Evolutionary conservation across 345 rosid species (phyloP).

Genomic region (Aurinia saxatilis): DNA sequence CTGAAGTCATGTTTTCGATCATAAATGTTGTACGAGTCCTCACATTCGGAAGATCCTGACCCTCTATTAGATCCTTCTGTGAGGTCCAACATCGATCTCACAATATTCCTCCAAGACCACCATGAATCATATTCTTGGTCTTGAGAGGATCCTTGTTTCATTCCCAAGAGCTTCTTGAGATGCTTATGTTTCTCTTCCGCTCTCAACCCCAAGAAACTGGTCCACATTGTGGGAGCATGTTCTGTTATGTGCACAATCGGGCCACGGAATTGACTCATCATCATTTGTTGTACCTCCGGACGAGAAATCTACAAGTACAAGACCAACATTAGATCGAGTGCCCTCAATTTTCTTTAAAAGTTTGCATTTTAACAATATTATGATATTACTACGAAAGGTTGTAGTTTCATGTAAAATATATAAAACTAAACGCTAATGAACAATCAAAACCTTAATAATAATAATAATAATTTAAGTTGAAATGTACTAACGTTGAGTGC

Average conservation of each 20-base stretch:
- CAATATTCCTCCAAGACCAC: slow-evolving; percentile 59
- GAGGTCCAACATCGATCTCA: slow-evolving; percentile 29
- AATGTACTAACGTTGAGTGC: slow-evolving; percentile 63
- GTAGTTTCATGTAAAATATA: too few relatives aligned
- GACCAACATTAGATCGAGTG: not conserved
- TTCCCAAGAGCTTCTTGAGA: slow-evolving; percentile 43
- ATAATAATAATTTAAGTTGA: not conserved
- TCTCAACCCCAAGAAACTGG: slow-evolving; percentile 40
- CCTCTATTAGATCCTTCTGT: slow-evolving; percentile 4
- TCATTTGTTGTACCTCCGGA: slow-evolving; percentile 34
- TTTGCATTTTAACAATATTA: too few relatives aligned
- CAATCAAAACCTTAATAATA: not conserved
- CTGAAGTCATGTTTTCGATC: slow-evolving; percentile 39
- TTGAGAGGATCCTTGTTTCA: slow-evolving; percentile 23
- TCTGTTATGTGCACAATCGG: slow-evolving; percentile 51
- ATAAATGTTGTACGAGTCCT: slow-evolving; percentile 63
- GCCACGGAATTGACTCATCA: slow-evolving; percentile 41
- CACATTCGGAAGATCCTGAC: slow-evolving; percentile 19
- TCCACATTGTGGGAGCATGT: slow-evolving; percentile 44
- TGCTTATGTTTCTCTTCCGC: slow-evolving; percentile 46
- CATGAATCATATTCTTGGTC: slow-evolving; percentile 20
- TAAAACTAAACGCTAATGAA: not conserved
- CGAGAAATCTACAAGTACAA: slow-evolving; percentile 36
- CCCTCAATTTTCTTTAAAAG: too few relatives aligned
- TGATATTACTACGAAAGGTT: too few relatives aligned